phyloP scores from a whole-genome alignment of 164 flowering plant species.

The Amborella trichopoda region DNA sequence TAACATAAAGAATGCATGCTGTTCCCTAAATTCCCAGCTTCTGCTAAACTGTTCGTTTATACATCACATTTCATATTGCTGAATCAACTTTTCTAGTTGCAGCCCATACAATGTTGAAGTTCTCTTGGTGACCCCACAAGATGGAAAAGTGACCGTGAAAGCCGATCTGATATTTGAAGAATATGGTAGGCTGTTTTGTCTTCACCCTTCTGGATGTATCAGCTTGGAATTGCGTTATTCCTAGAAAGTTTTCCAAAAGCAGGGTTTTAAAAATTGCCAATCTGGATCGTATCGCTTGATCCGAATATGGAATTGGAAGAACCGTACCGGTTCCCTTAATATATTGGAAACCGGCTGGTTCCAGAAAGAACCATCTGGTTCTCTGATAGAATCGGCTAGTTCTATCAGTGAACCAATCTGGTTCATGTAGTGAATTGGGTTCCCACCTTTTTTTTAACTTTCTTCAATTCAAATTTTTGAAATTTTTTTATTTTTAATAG shows the following conservation, averaged over 20 bases:
- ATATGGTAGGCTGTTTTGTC: constrained; percentile 31
- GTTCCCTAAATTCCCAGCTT: neutral
- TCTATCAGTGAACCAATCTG: too few species aligned
- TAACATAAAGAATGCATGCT: too few species aligned
- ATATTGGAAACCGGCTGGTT: neutral
- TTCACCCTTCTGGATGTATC: too few species aligned
- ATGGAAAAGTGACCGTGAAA: constrained; percentile 63
- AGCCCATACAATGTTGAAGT: constrained; percentile 72
- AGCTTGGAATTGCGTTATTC: too few species aligned
- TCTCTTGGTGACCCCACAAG: constrained; percentile 35
- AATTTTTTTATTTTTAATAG: too few species aligned
- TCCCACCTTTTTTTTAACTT: too few species aligned
- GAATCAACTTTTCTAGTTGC: constrained; percentile 11
- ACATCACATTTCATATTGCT: neutral
- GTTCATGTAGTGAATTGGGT: too few species aligned
- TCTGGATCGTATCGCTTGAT: neutral
- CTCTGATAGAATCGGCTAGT: too few species aligned
- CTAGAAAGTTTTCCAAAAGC: too few species aligned
- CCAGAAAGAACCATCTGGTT: too few species aligned
- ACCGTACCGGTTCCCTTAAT: neutral
- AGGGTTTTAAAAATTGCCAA: too few species aligned
- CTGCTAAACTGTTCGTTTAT: neutral
- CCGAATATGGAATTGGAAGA: neutral
- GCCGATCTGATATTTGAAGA: constrained; percentile 83
- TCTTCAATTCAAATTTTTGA: too few species aligned